Percentiles rank a stretch among this genome's conserved stretches.
Evolutionary conservation across 345 rosid species (phyloP).

Genomic region (Geranium rotundifolium): DNA sequence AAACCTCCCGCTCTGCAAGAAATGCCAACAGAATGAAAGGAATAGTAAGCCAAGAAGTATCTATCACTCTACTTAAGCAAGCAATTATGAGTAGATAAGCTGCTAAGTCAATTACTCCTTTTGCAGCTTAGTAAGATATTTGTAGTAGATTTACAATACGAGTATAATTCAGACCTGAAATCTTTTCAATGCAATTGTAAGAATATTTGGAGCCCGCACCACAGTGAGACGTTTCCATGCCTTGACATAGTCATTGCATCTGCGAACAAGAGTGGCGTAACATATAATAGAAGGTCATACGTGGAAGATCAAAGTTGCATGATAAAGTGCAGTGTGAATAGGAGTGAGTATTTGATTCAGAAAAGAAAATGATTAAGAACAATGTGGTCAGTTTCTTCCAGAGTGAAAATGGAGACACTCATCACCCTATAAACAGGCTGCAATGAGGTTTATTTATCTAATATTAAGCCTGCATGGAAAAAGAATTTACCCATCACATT

Average conservation of each 20-base stretch:
- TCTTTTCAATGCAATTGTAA: constrained; percentile 83
- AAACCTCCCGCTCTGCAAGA: constrained; percentile 82
- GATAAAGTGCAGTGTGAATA: no score
- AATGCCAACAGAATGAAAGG: constrained; percentile 3
- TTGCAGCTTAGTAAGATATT: neutral
- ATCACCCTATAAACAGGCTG: neutral
- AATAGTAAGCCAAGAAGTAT: neutral
- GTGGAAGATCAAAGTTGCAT: neutral
- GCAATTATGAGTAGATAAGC: neutral
- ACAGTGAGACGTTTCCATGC: constrained; percentile 90
- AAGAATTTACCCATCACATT: constrained; percentile 73
- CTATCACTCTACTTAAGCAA: neutral
- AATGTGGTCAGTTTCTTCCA: neutral
- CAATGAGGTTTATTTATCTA: neutral
- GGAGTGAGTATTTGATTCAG: no score
- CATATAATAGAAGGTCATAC: neutral
- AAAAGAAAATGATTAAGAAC: neutral
- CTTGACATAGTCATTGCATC: constrained; percentile 55
- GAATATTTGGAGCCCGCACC: constrained; percentile 67
- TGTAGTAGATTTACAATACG: neutral
- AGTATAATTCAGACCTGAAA: constrained; percentile 13
- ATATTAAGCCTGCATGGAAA: neutral
- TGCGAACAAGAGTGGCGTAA: constrained; percentile 5
- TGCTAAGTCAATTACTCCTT: no score
- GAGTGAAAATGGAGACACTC: neutral